Conservation (phyloP, 2,329 filamentous ascomycete species). For the Epichloe baconii region DNA sequence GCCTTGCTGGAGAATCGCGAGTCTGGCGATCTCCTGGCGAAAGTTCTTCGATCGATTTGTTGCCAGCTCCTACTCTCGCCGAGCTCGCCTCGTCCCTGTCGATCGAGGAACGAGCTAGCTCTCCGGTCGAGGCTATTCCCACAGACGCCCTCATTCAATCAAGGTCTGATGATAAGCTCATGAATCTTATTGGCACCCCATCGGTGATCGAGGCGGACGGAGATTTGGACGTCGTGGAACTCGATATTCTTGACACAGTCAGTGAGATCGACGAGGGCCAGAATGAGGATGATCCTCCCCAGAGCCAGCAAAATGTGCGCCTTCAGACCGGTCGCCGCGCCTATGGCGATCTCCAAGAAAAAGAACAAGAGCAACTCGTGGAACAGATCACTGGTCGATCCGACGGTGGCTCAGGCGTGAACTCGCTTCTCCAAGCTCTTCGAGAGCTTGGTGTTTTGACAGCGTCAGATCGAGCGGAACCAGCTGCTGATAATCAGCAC, state of each 20-base stretch:
- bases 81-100: background rate
- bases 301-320: background rate
- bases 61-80: background rate
- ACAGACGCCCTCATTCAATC: background rate
- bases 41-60: background rate
- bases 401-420: background rate
- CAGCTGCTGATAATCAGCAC: background rate
- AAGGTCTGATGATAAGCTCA: background rate
- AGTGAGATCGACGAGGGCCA: background rate
- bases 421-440: background rate
- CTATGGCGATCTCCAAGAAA: background rate
- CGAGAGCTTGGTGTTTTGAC: background rate
- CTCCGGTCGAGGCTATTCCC: background rate
- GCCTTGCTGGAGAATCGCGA: background rate
- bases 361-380: background rate
- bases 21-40: background rate
- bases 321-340: background rate
- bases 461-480: background rate
- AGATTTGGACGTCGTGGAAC: background rate
- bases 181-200: background rate
- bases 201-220: background rate
- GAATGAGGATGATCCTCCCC: background rate
- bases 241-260: background rate
- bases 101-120: background rate
- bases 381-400: background rate